These are phyloP conservation scores for Fusarium graminum DNA, from an alignment of 2,329 filamentous ascomycete species.

Conservation along the genomic window DNA sequence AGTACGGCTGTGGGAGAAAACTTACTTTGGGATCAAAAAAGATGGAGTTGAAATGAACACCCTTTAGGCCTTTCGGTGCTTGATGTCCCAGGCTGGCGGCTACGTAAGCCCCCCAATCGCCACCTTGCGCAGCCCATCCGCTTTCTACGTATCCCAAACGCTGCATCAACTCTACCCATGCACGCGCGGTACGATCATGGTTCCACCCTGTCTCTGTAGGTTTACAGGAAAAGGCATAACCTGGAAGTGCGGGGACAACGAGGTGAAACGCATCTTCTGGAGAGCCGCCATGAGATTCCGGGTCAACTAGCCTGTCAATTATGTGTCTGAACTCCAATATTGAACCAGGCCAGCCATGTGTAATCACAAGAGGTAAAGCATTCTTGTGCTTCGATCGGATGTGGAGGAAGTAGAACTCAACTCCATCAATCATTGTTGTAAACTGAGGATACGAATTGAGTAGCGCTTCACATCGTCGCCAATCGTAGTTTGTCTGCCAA, in stretches of 20 bases:
- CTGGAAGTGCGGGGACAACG: constrained; percentile 18
- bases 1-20: accelerated
- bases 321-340: constrained; percentile 18
- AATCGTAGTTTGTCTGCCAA: constrained; percentile 19
- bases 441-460: constrained; percentile 20
- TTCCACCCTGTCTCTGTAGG: constrained; percentile 18
- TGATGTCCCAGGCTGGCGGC: constrained; percentile 8
- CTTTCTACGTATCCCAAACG: constrained; percentile 3
- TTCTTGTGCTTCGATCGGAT: constrained; percentile 11
- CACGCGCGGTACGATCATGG: constrained; percentile 3
- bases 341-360: constrained; percentile 27
- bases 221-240: constrained; percentile 26
- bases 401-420: constrained; percentile 23
- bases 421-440: constrained; percentile 10
- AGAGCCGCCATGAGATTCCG: constrained; percentile 11
- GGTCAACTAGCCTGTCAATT: constrained; percentile 8
- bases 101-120: constrained; percentile 26
- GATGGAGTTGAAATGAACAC: constrained; percentile 26
- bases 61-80: constrained; percentile 16
- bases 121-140: constrained; percentile 23
- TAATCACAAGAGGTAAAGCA: constrained; percentile 14
- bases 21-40: constrained; percentile 21
- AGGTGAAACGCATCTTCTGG: constrained; percentile 13
- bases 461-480: constrained; percentile 13
- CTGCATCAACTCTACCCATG: constrained; percentile 23